Evolutionary conservation across 2,329 filamentous ascomycete genomes (phyloP).

Genomic region (Alternaria panax): DNA sequence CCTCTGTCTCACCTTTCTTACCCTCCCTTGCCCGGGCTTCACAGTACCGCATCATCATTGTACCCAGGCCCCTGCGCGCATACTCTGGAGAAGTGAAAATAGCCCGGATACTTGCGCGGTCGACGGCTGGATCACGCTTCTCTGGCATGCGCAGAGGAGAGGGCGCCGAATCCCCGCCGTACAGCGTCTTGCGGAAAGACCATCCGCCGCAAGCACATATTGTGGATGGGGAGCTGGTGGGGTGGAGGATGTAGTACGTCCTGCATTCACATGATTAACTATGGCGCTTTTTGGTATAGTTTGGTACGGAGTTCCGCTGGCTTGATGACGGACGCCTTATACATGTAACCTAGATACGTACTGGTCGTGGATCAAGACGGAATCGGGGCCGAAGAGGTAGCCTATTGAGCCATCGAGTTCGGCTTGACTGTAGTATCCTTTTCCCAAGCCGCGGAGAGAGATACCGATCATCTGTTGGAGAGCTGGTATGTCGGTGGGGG

Average conservation of each 20-base stretch:
- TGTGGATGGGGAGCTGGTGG: conserved; percentile 19
- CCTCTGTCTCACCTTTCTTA: conserved; percentile 16
- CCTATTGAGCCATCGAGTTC: conserved; percentile 49
- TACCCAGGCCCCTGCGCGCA: conserved; percentile 42
- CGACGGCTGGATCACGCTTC: conserved; percentile 34
- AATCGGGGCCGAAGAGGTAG: conserved; percentile 47
- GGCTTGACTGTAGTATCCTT: conserved; percentile 39
- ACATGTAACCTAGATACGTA: conserved; percentile 1
- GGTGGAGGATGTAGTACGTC: conserved; percentile 48
- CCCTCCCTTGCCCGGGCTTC: conserved; percentile 38
- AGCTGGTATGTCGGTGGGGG: conserved; percentile 39
- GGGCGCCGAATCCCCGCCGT: conserved; percentile 44
- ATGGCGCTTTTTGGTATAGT: neutral
- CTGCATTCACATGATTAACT: conserved; percentile 10
- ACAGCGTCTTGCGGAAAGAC: conserved; percentile 47
- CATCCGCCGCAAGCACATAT: conserved; percentile 49
- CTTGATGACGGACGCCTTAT: conserved; percentile 11
- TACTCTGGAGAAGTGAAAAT: conserved; percentile 46
- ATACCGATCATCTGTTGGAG: conserved; percentile 39
- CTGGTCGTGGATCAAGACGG: conserved; percentile 42
- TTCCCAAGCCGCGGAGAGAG: conserved; percentile 39
- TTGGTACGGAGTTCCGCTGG: neutral
- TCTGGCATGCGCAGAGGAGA: conserved; percentile 41
- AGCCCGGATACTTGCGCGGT: conserved; percentile 45
- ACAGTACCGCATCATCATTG: conserved; percentile 50